Evolutionary conservation across 2,329 filamentous ascomycete species (phyloP), one percentile per base, ranked within the genome.

Genomic region (Fusarium nanum): DNA sequence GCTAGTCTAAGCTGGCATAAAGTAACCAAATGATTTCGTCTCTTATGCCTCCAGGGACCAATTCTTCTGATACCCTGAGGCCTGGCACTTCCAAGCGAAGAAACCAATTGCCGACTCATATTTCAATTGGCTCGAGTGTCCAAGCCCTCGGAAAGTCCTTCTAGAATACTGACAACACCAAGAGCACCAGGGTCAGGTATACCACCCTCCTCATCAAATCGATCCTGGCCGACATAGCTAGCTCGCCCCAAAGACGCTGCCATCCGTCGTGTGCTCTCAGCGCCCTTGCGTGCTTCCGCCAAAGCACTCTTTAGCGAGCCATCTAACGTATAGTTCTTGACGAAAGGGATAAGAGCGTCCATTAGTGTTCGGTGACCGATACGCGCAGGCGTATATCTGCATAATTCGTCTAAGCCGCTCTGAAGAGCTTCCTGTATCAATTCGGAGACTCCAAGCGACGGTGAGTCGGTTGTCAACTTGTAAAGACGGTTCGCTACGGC

Each of bases 201-300:
- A 7, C 34, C 34, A 37, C 34, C 49, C 7, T 91, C 88, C 57
- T 86, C 67, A 46, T 83, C 84, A 55, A 79, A 79, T 56, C 34
- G 34, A 37, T 82, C 83, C 62, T 86, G 82, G 59, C 83, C 89
- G 6, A 92, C 87, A 72, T 93, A 93, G 0, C 91, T 91, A 13
- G 90, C 90, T 54, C 91, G 82, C 3, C 91, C 91, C 28, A 93
- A 80, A 71, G 83, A 88, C 10, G 91, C 88, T 78, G 84, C 87
- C 84, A 92, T 12, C 12, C 9, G 87, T 27, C 82, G 87, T 78
- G 86, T 90, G 6, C 91, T 18, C 18, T 37, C 32, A 13, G 32
- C 32, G 2, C 34, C 93, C 9, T 83, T 83, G 75, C 90, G 86
- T 7, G 89, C 86, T 9, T 89, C 90, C 44, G 83, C 78, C 11